Evolutionary conservation across 345 rosid species (phyloP).

Genomic region (Salix brachista): DNA sequence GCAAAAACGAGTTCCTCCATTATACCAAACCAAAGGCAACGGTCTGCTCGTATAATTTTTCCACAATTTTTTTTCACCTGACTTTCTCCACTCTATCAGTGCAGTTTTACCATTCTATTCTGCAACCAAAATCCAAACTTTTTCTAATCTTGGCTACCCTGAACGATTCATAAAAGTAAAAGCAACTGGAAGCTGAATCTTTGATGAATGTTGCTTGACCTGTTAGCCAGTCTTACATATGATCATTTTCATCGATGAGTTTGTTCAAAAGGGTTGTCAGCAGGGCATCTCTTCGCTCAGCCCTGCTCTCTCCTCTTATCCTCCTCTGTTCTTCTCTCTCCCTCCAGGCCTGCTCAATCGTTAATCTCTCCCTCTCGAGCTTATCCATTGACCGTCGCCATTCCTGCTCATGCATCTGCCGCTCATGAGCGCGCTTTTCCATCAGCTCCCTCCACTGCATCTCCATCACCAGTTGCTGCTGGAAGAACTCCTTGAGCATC

Average conservation of each 20-base stretch:
- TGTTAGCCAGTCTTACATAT: conserved; percentile 5
- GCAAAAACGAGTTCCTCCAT: background rate
- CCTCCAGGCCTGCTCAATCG: conserved; percentile 46
- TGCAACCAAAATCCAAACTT: background rate
- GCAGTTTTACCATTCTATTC: background rate
- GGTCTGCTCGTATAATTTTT: background rate
- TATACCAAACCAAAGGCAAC: background rate
- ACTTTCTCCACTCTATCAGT: background rate
- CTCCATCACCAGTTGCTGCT: conserved; percentile 49
- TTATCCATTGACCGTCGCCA: conserved; percentile 50
- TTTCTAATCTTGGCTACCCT: background rate
- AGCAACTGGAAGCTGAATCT: background rate
- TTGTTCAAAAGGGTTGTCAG: conserved; percentile 45
- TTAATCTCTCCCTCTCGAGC: conserved; percentile 51
- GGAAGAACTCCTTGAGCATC: conserved; percentile 42
- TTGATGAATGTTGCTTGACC: background rate
- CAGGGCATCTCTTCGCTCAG: conserved; percentile 50
- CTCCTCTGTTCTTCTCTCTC: conserved; percentile 57
- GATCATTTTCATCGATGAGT: conserved; percentile 30
- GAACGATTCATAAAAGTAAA: background rate
- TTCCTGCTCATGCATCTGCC: conserved; percentile 45
- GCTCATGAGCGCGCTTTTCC: conserved; percentile 47
- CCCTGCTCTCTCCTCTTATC: conserved; percentile 46
- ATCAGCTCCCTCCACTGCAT: conserved; percentile 45
- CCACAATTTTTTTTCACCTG: background rate